A percentile compares a stretch with the other conserved stretches of the same genome.
Conservation (phyloP, 805 yeast species). For the Cyberlindnera mycetangii region DNA sequence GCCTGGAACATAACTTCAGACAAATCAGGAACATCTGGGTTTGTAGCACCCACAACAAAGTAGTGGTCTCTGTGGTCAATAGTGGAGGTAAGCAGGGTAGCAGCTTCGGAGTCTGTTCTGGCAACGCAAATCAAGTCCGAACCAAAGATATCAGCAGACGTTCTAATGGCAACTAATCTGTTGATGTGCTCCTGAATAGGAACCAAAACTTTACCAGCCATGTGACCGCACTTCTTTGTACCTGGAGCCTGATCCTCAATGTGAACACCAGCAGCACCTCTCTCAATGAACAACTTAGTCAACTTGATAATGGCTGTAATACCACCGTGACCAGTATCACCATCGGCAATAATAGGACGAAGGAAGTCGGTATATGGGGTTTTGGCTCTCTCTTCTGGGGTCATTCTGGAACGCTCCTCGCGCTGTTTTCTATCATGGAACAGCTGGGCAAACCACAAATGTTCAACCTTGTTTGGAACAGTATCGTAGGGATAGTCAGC, state of each 20-base stretch:
- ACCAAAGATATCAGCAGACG: slow-evolving; percentile 91
- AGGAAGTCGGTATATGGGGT: slow-evolving; percentile 79
- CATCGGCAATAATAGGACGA: slow-evolving; percentile 95
- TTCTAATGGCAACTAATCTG: slow-evolving; percentile 89
- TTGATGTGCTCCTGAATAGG: slow-evolving; percentile 98
- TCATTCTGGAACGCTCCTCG: slow-evolving; percentile 52
- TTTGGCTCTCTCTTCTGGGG: slow-evolving; percentile 65
- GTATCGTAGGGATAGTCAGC: slow-evolving; percentile 99
- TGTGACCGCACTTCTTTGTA: slow-evolving; percentile 97
- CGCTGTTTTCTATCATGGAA: slow-evolving; percentile 97
- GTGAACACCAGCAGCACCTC: slow-evolving; percentile 99
- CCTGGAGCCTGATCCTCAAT: slow-evolving; percentile 99
- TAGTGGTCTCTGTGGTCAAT: slow-evolving; percentile 94
- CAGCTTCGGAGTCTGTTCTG: slow-evolving; percentile 97
- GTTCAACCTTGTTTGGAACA: slow-evolving; percentile 97
- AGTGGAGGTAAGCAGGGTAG: slow-evolving; percentile 89
- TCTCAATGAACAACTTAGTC: slow-evolving; percentile 93
- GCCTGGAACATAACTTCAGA: slow-evolving; percentile 79
- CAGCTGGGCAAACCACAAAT: slow-evolving; percentile 91
- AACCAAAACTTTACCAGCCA: slow-evolving; percentile 97
- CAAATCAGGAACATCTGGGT: slow-evolving; percentile 72
- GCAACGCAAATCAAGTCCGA: slow-evolving; percentile 86
- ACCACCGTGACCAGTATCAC: slow-evolving; percentile 99
- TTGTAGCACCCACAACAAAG: slow-evolving; percentile 87
- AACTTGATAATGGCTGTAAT: slow-evolving; percentile 92